These are phyloP conservation scores for Prinsepia uniflora DNA, from an alignment of 306 rosid genomes.

Conservation along the genomic window DNA sequence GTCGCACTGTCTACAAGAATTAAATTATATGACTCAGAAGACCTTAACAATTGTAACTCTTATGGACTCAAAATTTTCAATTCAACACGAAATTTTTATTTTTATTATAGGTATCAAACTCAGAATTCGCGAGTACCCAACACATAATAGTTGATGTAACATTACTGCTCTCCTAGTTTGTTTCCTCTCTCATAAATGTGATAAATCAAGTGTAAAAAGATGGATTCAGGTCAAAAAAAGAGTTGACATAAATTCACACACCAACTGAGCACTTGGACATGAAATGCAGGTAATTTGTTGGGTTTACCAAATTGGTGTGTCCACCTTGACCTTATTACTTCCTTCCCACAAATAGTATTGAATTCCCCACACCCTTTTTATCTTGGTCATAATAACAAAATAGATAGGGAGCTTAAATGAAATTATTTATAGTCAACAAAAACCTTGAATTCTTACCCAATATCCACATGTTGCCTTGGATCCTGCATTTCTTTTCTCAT, in stretches of 20 bases:
- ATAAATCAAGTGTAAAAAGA: background rate
- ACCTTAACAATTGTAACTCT: too few relatives aligned
- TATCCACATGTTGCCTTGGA: background rate
- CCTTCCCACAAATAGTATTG: background rate
- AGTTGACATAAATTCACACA: constrained; percentile 2
- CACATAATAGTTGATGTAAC: background rate
- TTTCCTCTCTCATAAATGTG: constrained; percentile 5
- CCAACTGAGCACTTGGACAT: constrained; percentile 19
- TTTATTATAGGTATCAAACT: background rate
- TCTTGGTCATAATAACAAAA: background rate
- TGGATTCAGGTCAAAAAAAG: background rate
- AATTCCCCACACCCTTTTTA: background rate
- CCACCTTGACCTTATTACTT: background rate
- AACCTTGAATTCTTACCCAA: constrained; percentile 11
- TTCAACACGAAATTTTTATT: too few relatives aligned
- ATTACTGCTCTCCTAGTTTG: background rate
- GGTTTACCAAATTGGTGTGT: background rate
- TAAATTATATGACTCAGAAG: too few relatives aligned
- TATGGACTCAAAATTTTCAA: too few relatives aligned
- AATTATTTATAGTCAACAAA: constrained; percentile 5
- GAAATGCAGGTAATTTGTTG: constrained; percentile 2
- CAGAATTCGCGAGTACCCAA: background rate
- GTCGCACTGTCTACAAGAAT: too few relatives aligned
- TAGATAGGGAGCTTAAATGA: background rate
- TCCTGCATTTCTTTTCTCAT: background rate